phyloP scores from a whole-genome alignment of 345 rosid genomes.

The Rhodamnia rubescens region DNA sequence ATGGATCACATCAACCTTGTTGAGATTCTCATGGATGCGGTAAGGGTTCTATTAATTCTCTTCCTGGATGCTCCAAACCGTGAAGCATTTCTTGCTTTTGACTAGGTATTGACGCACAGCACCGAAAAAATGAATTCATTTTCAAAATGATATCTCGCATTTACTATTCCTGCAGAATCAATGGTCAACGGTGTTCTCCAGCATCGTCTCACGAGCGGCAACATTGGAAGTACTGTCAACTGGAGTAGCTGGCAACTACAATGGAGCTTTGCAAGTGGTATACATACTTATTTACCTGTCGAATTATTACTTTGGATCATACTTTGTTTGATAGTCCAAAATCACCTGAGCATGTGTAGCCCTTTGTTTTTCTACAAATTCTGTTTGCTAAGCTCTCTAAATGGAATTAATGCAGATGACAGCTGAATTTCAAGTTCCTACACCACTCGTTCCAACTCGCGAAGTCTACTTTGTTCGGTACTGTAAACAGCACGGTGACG shows the following conservation, averaged over 20 bases:
- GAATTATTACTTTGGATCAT: neutral
- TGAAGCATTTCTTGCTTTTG: neutral
- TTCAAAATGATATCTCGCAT: neutral
- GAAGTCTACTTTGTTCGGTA: slow-evolving; percentile 65
- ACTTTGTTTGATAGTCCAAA: neutral
- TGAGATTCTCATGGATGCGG: slow-evolving; percentile 78
- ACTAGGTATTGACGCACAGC: neutral
- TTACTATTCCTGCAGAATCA: slow-evolving; percentile 34
- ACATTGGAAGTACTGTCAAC: slow-evolving; percentile 54
- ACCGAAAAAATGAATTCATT: neutral
- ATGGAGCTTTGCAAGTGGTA: slow-evolving; percentile 68
- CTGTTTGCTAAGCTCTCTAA: neutral
- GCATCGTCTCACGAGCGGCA: slow-evolving; percentile 56
- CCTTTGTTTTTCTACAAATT: neutral
- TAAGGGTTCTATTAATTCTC: slow-evolving; percentile 3
- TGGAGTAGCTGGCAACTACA: slow-evolving; percentile 54
- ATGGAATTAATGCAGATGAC: slow-evolving; percentile 42
- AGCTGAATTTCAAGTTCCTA: slow-evolving; percentile 66
- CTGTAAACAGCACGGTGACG: slow-evolving; percentile 65
- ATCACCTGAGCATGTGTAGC: neutral
- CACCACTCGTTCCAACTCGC: slow-evolving; percentile 77
- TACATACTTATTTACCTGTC: neutral
- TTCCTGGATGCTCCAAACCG: neutral
- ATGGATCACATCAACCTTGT: slow-evolving; percentile 63
- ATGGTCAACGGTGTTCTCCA: slow-evolving; percentile 66